phyloP scores from a whole-genome alignment of 2,329 filamentous ascomycete genomes.

The Hypoxylon sp. region DNA sequence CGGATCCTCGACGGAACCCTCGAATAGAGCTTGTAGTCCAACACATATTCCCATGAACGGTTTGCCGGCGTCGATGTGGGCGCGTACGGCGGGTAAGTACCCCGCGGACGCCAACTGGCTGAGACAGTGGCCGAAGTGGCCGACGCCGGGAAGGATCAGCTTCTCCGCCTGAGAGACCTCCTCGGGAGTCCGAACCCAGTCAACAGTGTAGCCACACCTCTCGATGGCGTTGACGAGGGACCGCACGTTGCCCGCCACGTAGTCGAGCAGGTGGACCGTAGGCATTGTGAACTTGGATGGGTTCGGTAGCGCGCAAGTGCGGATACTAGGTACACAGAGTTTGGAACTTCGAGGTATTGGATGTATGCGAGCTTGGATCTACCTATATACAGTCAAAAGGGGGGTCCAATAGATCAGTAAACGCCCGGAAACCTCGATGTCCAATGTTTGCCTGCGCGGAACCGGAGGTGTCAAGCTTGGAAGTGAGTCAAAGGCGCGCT shows the following conservation, averaged over 20 bases:
- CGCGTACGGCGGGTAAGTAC: slow-evolving; percentile 84
- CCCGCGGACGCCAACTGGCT: slow-evolving; percentile 85
- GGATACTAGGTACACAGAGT: no score
- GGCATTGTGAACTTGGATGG: slow-evolving; percentile 69
- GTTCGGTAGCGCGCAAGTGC: slow-evolving; percentile 11
- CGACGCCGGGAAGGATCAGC: slow-evolving; percentile 95
- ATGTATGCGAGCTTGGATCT: not conserved
- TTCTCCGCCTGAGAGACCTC: slow-evolving; percentile 91
- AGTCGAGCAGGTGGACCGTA: slow-evolving; percentile 84
- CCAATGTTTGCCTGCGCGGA: slow-evolving; percentile 4
- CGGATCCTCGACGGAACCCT: slow-evolving; percentile 84
- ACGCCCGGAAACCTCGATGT: slow-evolving; percentile 3
- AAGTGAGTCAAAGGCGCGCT: slow-evolving; percentile 46
- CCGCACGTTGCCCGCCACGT: slow-evolving; percentile 95
- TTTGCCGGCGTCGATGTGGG: slow-evolving; percentile 91
- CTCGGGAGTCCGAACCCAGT: slow-evolving; percentile 89
- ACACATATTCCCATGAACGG: slow-evolving; percentile 99
- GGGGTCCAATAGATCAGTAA: slow-evolving; percentile 4
- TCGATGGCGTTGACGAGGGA: slow-evolving; percentile 98
- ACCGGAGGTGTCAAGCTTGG: slow-evolving; percentile 1
- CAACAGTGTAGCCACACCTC: slow-evolving; percentile 91
- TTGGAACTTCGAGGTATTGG: not conserved
- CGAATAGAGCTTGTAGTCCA: slow-evolving; percentile 90
- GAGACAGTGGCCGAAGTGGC: slow-evolving; percentile 97
- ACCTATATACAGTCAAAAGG: slow-evolving; percentile 6